Base-by-base conservation (phyloP, 805 yeast species). In the Schwanniomyces sp. region DNA sequence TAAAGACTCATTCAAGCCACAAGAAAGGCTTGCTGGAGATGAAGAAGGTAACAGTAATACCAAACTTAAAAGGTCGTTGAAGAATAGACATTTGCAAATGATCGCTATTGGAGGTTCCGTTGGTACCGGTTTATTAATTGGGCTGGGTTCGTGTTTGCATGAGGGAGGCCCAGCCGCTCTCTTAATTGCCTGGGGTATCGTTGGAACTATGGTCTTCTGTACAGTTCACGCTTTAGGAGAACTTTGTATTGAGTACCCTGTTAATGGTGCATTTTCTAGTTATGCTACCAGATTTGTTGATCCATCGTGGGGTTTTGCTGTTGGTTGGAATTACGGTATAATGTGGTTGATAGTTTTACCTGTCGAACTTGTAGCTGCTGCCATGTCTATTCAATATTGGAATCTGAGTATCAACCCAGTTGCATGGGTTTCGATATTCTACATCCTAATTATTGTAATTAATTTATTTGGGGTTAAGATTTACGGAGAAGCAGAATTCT, bases 91-190 rank as follows among this genome's bases (percentile, higher is more conserved):
- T 56, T 62, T 84, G 57, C 82, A 82, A 53, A 82, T 85, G 80
- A 78, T 85, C 51, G 82, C 88, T 34, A 80, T 85, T 40, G 88
- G 88, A 36, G 84, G 86, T 40, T 76, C 84, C 37, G 79, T 84
- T 34, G 88, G 88, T 49, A 82, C 88, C 2, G 89, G 90, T 59
- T 65, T 84, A 47, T 81, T 84, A 49, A 79, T 84, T 43, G 86
- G 86, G 50, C 77, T 86, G 2, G 88, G 52, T 26, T 27, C 39
- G 76, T 86, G 2, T 87, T 66, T 84, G 51, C 63, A 61, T 36
- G 72, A 78, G 12, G 88, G 86, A 53, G 88, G 88, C 38, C 86
- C 86, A 6, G 85, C 82, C 3, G 80, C 84, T 34, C 62, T 83
- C 26, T 69, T 84, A 42, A 80, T 84, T 43, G 84, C 80, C 51